These are phyloP conservation scores for Candida gorgasii DNA, from an alignment of 805 yeast species.

Conservation along the genomic window DNA sequence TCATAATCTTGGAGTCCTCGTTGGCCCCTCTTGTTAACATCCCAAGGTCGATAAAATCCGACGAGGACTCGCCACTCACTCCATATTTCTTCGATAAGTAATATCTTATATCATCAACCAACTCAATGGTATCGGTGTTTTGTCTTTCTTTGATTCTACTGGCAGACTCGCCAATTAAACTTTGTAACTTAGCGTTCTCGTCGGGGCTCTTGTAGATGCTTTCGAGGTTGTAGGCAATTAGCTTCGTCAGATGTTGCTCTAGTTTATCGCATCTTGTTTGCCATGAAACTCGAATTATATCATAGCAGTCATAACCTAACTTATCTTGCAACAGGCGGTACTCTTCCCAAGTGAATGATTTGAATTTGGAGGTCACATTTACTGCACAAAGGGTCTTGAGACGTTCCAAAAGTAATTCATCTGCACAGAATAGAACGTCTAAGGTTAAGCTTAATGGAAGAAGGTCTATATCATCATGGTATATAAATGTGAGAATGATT, in stretches of 20 bases:
- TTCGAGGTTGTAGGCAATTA: conserved; percentile 53
- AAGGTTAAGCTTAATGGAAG: conserved; percentile 53
- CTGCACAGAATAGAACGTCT: conserved; percentile 61
- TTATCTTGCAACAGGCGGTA: conserved; percentile 20
- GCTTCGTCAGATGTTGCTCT: conserved; percentile 61
- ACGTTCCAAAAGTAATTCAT: conserved; percentile 58
- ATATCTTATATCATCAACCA: conserved; percentile 75
- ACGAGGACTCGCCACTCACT: conserved; percentile 24
- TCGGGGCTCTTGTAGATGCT: conserved; percentile 31
- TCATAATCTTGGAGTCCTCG: conserved; percentile 13
- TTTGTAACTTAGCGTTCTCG: conserved; percentile 23
- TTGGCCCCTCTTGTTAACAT: conserved; percentile 14
- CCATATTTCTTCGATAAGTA: conserved; percentile 48
- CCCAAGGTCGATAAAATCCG: conserved; percentile 26
- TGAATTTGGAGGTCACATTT: conserved; percentile 35
- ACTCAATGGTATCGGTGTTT: conserved; percentile 77
- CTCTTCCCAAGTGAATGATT: conserved; percentile 20
- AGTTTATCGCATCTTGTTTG: conserved; percentile 60
- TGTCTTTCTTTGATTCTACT: conserved; percentile 58
- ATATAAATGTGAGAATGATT: conserved; percentile 40
- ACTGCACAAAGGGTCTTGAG: conserved; percentile 66
- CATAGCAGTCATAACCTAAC: conserved; percentile 47
- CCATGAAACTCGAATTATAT: conserved; percentile 68
- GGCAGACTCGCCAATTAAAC: conserved; percentile 47
- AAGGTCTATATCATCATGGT: conserved; percentile 54